A percentile compares a stretch with the other conserved stretches of the same genome.
phyloP scores from a whole-genome alignment of 2,329 filamentous ascomycete species.

The Chaetomiaceae sp. region DNA sequence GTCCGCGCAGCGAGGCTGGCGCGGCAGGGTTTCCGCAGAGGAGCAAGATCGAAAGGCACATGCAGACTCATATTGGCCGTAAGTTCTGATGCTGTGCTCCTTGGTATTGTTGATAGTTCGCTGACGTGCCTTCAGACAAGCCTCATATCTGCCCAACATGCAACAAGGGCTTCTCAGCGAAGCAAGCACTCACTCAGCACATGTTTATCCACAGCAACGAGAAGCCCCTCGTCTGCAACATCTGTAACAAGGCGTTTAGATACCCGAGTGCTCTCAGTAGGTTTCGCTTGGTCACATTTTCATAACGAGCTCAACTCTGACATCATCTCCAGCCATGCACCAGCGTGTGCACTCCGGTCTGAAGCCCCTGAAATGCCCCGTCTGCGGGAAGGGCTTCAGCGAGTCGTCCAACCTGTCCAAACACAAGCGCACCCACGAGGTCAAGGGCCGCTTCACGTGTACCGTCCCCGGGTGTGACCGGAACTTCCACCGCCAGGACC shows the following conservation, averaged over 20 bases:
- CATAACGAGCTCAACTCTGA: neutral
- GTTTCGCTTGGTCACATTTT: slow-evolving; percentile 24
- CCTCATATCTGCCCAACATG: slow-evolving; percentile 55
- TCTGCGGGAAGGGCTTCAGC: slow-evolving; percentile 56
- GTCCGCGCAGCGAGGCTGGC: slow-evolving; percentile 43
- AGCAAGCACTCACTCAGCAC: slow-evolving; percentile 65
- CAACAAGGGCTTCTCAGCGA: slow-evolving; percentile 56
- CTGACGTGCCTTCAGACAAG: slow-evolving; percentile 45
- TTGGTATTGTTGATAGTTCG: neutral
- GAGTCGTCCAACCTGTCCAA: slow-evolving; percentile 65
- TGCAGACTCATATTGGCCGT: slow-evolving; percentile 63
- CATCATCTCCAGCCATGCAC: slow-evolving; percentile 54
- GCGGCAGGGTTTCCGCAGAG: slow-evolving; percentile 52
- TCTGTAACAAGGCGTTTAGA: slow-evolving; percentile 57
- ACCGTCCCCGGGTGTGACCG: slow-evolving; percentile 46
- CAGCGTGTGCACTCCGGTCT: slow-evolving; percentile 61
- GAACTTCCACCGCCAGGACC: slow-evolving; percentile 56
- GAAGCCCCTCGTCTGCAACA: slow-evolving; percentile 57
- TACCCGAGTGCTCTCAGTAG: slow-evolving; percentile 64
- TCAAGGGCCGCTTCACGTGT: slow-evolving; percentile 49
- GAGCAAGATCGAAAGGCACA: slow-evolving; percentile 61
- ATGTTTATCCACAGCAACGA: slow-evolving; percentile 62
- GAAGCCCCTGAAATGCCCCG: slow-evolving; percentile 56
- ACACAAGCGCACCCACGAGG: slow-evolving; percentile 58
- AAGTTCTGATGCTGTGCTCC: slow-evolving; percentile 31